Evolutionary conservation across 208 protist genomes (phyloP).

Genomic region (Leishmania tropica): DNA sequence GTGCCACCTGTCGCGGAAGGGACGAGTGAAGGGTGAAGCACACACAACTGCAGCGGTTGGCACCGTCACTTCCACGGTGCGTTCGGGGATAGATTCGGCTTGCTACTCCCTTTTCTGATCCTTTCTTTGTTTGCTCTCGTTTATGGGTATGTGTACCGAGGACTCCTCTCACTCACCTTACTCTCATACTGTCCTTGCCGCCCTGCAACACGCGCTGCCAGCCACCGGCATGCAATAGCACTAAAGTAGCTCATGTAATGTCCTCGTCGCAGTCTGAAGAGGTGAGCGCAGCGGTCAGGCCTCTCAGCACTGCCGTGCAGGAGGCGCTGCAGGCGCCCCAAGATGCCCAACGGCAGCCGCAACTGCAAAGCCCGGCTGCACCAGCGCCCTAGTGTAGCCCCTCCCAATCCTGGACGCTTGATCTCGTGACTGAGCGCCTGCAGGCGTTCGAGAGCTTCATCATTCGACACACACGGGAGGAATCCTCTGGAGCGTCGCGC

Average conservation of each 20-base stretch:
- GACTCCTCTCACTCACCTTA: neutral
- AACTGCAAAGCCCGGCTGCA: neutral
- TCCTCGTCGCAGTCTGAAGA: neutral
- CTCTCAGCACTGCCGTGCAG: slow-evolving; percentile 3
- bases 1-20: neutral
- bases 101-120: neutral
- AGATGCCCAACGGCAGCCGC: neutral
- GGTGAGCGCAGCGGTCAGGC: neutral
- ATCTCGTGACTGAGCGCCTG: slow-evolving; percentile 26
- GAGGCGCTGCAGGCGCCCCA: slow-evolving; percentile 1
- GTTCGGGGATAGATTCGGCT: neutral
- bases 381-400: neutral
- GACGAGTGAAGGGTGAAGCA: neutral
- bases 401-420: neutral
- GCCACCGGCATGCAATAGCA: neutral
- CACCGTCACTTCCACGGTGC: neutral
- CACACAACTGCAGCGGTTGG: neutral
- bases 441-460: slow-evolving; percentile 45
- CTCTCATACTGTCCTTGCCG: neutral
- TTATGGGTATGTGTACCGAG: neutral
- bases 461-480: slow-evolving; percentile 35
- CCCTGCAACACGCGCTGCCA: neutral
- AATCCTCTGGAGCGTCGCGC: slow-evolving; percentile 7
- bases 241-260: neutral
- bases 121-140: neutral